Evolutionary conservation across 1,284 basidiomycete species (phyloP).

Genomic region (Ustilago lituana): DNA sequence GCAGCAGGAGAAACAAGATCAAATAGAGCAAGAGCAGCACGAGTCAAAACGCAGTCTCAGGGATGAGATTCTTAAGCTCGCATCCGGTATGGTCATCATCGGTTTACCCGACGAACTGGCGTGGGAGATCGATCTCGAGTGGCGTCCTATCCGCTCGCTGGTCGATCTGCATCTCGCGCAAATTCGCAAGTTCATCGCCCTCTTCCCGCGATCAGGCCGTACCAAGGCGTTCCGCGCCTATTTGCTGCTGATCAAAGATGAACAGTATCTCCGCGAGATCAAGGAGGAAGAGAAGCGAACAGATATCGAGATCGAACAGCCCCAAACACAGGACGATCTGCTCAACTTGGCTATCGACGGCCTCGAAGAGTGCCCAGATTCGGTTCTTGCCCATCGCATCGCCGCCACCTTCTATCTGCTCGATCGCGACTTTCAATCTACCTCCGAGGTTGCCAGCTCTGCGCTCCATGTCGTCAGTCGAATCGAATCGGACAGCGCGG

Average conservation of each 20-base stretch:
- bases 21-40: conserved; percentile 19
- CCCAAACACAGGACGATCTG: conserved; percentile 38
- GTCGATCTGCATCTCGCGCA: conserved; percentile 75
- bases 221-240: conserved; percentile 45
- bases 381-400: conserved; percentile 78
- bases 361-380: conserved; percentile 72
- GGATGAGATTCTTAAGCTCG: conserved; percentile 76
- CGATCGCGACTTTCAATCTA: conserved; percentile 76
- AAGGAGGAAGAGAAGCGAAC: conserved; percentile 38
- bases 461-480: conserved; percentile 31
- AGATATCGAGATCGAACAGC: conserved; percentile 38
- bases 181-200: conserved; percentile 75
- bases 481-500: conserved; percentile 71
- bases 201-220: conserved; percentile 74
- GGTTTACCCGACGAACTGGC: conserved; percentile 79
- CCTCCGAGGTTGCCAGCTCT: conserved; percentile 45
- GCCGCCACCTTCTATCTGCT: conserved; percentile 77
- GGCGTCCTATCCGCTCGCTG: conserved; percentile 76
- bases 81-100: conserved; percentile 78
- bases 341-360: conserved; percentile 69
- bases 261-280: conserved; percentile 46
- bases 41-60: conserved; percentile 71
- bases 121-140: conserved; percentile 82
- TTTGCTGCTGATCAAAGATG: conserved; percentile 53
- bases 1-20: conserved; percentile 23